Evolutionary conservation across 2,329 filamentous ascomycete genomes (phyloP), one percentile per base, ranked within the genome.

Genomic region (Bertia moriformis): DNA sequence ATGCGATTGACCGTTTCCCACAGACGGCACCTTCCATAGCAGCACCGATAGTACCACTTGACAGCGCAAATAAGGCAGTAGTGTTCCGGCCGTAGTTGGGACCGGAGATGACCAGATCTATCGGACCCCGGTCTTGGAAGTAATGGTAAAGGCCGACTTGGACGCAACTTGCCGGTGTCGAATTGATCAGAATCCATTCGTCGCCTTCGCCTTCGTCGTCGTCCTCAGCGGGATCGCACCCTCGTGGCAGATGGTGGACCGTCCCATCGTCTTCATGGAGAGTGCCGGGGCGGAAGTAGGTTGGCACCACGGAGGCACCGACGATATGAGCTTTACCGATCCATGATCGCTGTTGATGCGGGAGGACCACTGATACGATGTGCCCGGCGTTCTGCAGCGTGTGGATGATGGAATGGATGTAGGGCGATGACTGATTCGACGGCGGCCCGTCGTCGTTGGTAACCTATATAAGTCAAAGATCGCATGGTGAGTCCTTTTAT

Each of bases 281-380:
- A 18, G 32, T 35, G 10, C 32, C 32, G 10, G 32, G 32, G 7
- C 72, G 73, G 55, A 73, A 81, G 55, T 80, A 80, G 14, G 69
- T 73, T 7, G 75, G 76, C 41, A 70, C 73, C 40, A 79, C 65
- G 19, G 70, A 67, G 43, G 75, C 70, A 36, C 78, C 78, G 40
- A 83, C 74, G 20, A 84, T 70, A 51, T 84, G 79, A 1, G 79
- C 79, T 62, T 84, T 84, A 46, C 78, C 78, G 45, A 84, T 83
- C 79, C 79, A 84, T 44, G 76, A 81, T 46, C 78, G 67, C 53
- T 84, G 79, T 17, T 69, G 69, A 53, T 83, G 68, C 0, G 79
- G 79, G 2, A 84, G 65, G 38, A 80, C 66, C 18, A 84, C 78
- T 4, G 76, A 81, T 41, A 84, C 76, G 5, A 63, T 67, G 56